Conservation (phyloP, 352 stramenopile genomes). For the Pythium volutum region DNA sequence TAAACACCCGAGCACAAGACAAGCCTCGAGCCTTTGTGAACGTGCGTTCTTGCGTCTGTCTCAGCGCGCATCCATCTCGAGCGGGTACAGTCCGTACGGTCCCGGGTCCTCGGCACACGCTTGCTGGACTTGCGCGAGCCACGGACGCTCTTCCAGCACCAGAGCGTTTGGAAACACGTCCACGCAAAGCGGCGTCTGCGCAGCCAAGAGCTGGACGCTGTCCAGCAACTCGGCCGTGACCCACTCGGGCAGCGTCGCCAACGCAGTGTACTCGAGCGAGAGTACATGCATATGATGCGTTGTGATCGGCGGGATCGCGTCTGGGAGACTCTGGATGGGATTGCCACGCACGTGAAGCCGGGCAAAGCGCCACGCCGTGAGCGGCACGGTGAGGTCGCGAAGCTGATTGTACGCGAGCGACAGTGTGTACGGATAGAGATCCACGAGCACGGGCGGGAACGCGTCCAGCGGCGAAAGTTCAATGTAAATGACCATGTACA, state of each 20-base stretch:
- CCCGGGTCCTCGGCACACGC: not conserved
- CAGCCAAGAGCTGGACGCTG: not conserved
- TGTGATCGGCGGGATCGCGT: no score
- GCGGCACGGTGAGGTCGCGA: not conserved
- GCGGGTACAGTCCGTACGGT: no score
- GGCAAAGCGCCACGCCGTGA: not conserved
- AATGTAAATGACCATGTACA: not conserved
- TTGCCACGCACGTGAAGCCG: not conserved
- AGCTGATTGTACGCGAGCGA: conserved; percentile 5
- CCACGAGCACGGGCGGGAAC: not conserved
- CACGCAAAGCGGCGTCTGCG: not conserved
- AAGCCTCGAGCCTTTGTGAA: no score
- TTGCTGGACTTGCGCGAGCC: not conserved
- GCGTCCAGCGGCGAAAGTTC: not conserved
- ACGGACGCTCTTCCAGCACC: not conserved
- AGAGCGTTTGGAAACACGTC: no score
- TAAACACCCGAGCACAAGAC: no score
- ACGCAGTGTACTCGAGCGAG: not conserved
- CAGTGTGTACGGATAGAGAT: not conserved
- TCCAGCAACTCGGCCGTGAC: not conserved
- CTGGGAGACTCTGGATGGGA: not conserved
- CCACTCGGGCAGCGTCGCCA: conserved; percentile 3
- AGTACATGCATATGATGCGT: not conserved
- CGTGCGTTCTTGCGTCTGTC: no score
- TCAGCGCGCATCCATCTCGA: not conserved